Percentiles rank a stretch among this genome's conserved stretches.
phyloP scores from a whole-genome alignment of 108 stramenopile genomes.

The Nitzschia palea region DNA sequence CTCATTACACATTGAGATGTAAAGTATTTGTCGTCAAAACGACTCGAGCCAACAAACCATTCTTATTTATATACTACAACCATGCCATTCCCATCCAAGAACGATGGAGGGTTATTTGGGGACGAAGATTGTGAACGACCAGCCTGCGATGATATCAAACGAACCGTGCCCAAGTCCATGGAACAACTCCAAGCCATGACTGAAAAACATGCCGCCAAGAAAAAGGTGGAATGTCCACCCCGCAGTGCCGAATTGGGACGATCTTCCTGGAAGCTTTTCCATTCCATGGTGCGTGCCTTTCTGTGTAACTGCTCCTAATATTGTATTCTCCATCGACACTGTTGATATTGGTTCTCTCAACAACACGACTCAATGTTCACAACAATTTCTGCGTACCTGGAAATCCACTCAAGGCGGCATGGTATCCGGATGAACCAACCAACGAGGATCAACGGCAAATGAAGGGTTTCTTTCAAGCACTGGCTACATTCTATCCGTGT shows the following conservation, averaged over 20 bases:
- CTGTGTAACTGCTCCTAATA: background rate
- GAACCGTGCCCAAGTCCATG: constrained; percentile 53
- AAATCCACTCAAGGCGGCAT: too few species aligned
- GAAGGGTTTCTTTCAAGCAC: constrained; percentile 56
- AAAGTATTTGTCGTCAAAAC: too few species aligned
- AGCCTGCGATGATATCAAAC: constrained; percentile 78
- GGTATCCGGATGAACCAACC: constrained; percentile 85
- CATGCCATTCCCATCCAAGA: background rate
- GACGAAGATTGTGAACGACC: constrained; percentile 83
- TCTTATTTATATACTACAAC: background rate
- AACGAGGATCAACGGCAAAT: constrained; percentile 54
- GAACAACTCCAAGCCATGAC: constrained; percentile 24
- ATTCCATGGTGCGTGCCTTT: constrained; percentile 64
- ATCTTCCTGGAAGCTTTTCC: constrained; percentile 76
- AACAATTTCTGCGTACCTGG: too few species aligned
- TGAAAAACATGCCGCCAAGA: constrained; percentile 34
- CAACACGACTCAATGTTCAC: too few species aligned
- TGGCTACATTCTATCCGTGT: constrained; percentile 87
- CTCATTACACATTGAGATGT: too few species aligned
- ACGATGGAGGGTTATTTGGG: background rate
- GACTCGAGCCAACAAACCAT: too few species aligned
- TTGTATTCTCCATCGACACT: background rate
- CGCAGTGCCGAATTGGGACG: constrained; percentile 64
- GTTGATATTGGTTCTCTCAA: too few species aligned
- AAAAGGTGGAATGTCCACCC: constrained; percentile 66